Conservation (phyloP, 805 yeast species). For the Alloascoidea africana region DNA sequence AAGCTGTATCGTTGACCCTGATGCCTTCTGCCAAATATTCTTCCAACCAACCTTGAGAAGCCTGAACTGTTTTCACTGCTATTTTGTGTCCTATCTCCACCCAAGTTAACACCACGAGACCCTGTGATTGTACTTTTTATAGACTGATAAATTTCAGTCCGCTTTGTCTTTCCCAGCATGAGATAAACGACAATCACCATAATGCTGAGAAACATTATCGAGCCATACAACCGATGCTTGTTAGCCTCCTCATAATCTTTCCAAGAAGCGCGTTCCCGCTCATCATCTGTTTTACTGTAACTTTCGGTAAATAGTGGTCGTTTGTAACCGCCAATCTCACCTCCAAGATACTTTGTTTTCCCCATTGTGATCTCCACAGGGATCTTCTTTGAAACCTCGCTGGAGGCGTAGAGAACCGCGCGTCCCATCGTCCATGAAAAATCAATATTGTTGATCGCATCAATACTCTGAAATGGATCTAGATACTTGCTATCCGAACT, state of each 20-base stretch:
- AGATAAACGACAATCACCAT: constrained; percentile 18
- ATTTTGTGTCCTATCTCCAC: background rate
- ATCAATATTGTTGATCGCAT: constrained; percentile 24
- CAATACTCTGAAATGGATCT: constrained; percentile 28
- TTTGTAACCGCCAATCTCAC: constrained; percentile 23
- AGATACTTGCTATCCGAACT: constrained; percentile 8
- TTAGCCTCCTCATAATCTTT: constrained; percentile 12
- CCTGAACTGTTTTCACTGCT: background rate
- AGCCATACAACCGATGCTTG: constrained; percentile 22
- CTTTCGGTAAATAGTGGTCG: constrained; percentile 8
- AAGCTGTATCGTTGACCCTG: background rate
- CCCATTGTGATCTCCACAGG: background rate
- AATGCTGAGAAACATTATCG: constrained; percentile 18
- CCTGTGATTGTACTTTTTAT: background rate
- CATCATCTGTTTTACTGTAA: constrained; percentile 9
- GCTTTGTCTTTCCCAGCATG: constrained; percentile 19
- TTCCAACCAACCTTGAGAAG: background rate
- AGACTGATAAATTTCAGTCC: constrained; percentile 4
- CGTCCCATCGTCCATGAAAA: constrained; percentile 45
- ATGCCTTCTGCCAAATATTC: background rate
- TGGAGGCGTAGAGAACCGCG: constrained; percentile 46
- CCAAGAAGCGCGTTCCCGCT: constrained; percentile 14
- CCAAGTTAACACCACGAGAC: background rate
- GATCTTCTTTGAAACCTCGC: constrained; percentile 25
- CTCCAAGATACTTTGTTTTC: constrained; percentile 24